A percentile compares a stretch with the other conserved stretches of the same genome.
Evolutionary conservation across 2,329 filamentous ascomycete species (phyloP).

Genomic region (Penicillium sp.): DNA sequence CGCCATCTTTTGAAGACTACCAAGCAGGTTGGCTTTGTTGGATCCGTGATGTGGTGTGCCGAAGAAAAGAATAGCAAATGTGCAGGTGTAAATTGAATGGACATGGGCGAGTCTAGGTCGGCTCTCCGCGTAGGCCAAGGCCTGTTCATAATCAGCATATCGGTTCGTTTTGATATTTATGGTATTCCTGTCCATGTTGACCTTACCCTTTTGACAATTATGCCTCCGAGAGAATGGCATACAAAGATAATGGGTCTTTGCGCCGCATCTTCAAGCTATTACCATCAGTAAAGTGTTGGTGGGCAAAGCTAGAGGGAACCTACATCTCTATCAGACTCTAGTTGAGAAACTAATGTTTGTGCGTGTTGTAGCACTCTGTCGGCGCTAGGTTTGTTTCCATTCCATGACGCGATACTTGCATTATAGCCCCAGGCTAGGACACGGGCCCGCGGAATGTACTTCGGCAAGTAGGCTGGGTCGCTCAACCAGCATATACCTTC

Average conservation of each 20-base stretch:
- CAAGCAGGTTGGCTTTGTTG: constrained; percentile 28
- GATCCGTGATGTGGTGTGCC: constrained; percentile 37
- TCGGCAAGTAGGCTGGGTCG: constrained; percentile 28
- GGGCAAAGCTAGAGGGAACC: constrained; percentile 2
- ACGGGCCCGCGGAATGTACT: constrained; percentile 25
- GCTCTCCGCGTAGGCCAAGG: constrained; percentile 33
- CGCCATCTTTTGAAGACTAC: constrained; percentile 24
- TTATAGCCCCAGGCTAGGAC: constrained; percentile 33
- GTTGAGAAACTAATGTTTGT: constrained; percentile 32
- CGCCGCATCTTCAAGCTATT: constrained; percentile 28
- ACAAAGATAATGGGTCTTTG: constrained; percentile 40
- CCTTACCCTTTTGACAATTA: constrained; percentile 40
- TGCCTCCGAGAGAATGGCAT: constrained; percentile 41
- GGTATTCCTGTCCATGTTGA: too few species aligned
- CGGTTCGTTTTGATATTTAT: too few species aligned
- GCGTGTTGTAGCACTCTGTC: constrained; percentile 32
- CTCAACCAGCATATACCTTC: constrained; percentile 35
- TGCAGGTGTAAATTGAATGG: constrained; percentile 37
- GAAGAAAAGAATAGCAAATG: constrained; percentile 36
- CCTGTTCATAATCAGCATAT: too few species aligned
- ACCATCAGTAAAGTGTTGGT: constrained; percentile 7
- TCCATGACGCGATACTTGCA: constrained; percentile 21
- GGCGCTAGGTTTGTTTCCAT: constrained; percentile 21
- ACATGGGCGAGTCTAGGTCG: constrained; percentile 27
- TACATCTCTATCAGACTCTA: constrained; percentile 32